Evolutionary conservation across 1,284 basidiomycete species (phyloP), one percentile per base, ranked within the genome.

Genomic region (Phellopilus nigrolimitatus): DNA sequence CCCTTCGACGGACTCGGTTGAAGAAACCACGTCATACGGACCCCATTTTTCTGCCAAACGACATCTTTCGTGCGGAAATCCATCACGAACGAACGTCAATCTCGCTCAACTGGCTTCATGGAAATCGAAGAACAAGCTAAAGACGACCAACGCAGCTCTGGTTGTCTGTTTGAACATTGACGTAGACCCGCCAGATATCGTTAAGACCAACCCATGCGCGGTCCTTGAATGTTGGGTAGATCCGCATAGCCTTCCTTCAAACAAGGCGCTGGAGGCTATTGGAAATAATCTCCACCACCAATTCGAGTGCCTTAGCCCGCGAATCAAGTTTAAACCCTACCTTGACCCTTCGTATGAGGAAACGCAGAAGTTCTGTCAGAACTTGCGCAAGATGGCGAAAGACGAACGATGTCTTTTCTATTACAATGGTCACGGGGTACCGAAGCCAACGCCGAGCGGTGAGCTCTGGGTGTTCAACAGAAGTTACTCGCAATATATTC

Each of bases 401-500:
- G 91, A 95, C 47, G 97, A 99, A 64, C 86, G 97, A 1, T 86
- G 94, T 9, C 74, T 98, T 31, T 97, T 98, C 69, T 95, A 99
- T 70, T 99, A 99, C 73, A 99, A 99, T 62, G 97, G 95, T 2
- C 97, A 97, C 59, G 95, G 95, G 28, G 95, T 99, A 12, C 95
- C 97, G 1, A 95, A 94, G 63, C 97, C 95, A 2, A 99, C 97
- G 0, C 79, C 90, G 0, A 95, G 92, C 56, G 95, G 97, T 21
- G 97, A 99, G 68, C 81, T 99, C 49, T 99, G 95, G 95, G 95
- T 97, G 53, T 99, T 99, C 75, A 99, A 99, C 69, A 81, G 88
- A 64, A 91, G 84, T 57, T 99, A 99, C 68, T 98, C 97, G 0
- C 97, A 99, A 68, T 99, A 99, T 66, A 98, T 99, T 53, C 95